These are phyloP conservation scores for Xylaria curta DNA, from an alignment of 495 filamentous ascomycete species.

Conservation along the genomic window DNA sequence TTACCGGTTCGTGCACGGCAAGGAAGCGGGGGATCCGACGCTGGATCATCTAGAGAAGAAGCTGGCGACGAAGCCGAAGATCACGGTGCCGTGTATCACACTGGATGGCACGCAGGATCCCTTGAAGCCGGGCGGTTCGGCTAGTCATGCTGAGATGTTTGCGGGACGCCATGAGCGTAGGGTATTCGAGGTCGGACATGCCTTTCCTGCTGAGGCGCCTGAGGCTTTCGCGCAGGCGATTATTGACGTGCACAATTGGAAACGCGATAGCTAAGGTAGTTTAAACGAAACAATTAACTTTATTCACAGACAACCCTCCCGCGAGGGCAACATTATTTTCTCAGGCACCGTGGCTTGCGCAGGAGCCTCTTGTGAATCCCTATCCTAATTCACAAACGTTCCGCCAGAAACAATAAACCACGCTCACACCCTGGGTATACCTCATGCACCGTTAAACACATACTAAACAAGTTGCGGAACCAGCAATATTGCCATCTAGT, in stretches of 20 bases:
- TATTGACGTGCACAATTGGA: slow-evolving; percentile 21
- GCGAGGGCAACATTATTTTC: background rate
- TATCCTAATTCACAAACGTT: background rate
- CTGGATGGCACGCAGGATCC: slow-evolving; percentile 25
- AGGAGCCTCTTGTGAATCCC: background rate
- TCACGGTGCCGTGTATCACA: slow-evolving; percentile 25
- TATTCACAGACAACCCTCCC: background rate
- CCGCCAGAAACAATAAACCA: background rate
- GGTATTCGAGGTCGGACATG: slow-evolving; percentile 24
- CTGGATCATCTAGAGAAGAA: slow-evolving; percentile 6
- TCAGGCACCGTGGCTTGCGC: no score
- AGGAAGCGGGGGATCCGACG: slow-evolving; percentile 20
- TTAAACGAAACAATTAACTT: background rate
- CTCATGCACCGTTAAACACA: background rate
- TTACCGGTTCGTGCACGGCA: slow-evolving; percentile 23
- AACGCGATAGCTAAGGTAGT: background rate
- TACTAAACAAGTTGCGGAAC: background rate
- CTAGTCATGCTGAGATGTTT: slow-evolving; percentile 24
- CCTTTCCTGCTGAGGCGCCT: slow-evolving; percentile 22
- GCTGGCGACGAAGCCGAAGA: slow-evolving; percentile 21
- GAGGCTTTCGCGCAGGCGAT: slow-evolving; percentile 23
- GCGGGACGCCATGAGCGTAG: slow-evolving; percentile 21
- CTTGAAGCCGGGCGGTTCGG: slow-evolving; percentile 18
- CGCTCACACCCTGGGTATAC: background rate
- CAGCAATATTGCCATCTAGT: background rate